These are phyloP conservation scores for Phaeodactylum tricornutum DNA, from an alignment of 108 stramenopile genomes.

Conservation along the genomic window DNA sequence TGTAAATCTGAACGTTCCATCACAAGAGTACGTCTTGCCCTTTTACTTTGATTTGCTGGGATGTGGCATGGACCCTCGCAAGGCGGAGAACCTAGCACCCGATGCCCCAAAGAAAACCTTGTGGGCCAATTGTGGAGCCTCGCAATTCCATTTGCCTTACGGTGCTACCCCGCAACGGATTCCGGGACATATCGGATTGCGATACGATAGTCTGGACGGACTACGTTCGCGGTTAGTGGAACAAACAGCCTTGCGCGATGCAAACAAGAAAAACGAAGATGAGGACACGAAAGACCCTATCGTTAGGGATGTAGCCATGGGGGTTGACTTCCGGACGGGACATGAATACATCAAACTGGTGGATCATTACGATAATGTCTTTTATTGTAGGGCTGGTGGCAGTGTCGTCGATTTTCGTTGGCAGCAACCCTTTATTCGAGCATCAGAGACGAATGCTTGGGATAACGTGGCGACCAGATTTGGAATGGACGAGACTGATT, in stretches of 20 bases:
- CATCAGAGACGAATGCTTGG: too few species aligned
- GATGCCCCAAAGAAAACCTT: conserved; percentile 19
- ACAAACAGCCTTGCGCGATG: not conserved
- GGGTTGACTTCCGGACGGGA: not conserved
- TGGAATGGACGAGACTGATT: too few species aligned
- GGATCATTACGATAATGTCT: conserved; percentile 9
- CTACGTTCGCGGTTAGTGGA: conserved; percentile 14
- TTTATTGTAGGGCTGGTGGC: conserved; percentile 10
- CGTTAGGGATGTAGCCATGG: not conserved
- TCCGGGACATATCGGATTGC: conserved; percentile 27
- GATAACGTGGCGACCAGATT: too few species aligned
- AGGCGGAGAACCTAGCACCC: conserved; percentile 15
- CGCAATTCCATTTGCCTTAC: conserved; percentile 52
- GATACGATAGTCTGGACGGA: conserved; percentile 17
- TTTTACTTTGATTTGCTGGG: conserved; percentile 40
- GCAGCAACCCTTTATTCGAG: too few species aligned
- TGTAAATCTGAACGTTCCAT: conserved; percentile 26
- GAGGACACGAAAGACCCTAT: not conserved
- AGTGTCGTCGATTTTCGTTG: too few species aligned
- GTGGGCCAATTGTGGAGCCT: conserved; percentile 37
- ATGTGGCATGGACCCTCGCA: conserved; percentile 39
- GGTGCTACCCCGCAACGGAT: conserved; percentile 11
- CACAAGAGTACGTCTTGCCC: conserved; percentile 18
- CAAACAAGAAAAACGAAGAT: too few species aligned
- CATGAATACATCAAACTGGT: conserved; percentile 6